Evolutionary conservation across 139 green algal species (phyloP).

Genomic region (Tetraselmis chui): DNA sequence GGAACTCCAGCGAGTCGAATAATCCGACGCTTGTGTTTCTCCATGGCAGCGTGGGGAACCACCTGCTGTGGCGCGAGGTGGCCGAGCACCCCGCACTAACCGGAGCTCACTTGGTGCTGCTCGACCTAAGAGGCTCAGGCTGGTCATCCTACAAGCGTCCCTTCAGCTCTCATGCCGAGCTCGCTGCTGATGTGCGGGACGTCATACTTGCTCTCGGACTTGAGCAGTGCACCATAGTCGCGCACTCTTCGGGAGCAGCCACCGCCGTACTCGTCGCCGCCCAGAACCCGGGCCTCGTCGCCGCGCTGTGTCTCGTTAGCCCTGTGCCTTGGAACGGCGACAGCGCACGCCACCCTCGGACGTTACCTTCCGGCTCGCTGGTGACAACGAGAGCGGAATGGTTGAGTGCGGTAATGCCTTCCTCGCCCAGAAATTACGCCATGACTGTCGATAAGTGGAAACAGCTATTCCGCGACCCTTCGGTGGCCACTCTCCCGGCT

Average conservation of each 20-base stretch:
- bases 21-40: not conserved
- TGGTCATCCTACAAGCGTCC: not conserved
- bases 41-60: not conserved
- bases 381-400: not conserved
- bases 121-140: not conserved
- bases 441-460: not conserved
- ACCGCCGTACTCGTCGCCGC: not conserved
- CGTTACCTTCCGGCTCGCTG: not conserved
- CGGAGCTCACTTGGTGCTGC: not conserved
- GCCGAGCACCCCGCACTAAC: not conserved
- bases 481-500: not conserved
- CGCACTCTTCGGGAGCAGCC: not conserved
- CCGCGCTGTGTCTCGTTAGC: not conserved
- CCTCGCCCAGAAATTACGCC: not conserved
- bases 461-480: not conserved
- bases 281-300: not conserved
- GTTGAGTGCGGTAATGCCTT: not conserved
- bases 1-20: not conserved
- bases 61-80: not conserved
- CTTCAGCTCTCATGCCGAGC: not conserved
- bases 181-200: not conserved
- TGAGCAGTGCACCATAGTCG: not conserved
- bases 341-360: not conserved
- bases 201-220: not conserved
- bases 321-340: not conserved